Conservation (phyloP, 805 yeast genomes). For the Saturnispora halmiae region DNA sequence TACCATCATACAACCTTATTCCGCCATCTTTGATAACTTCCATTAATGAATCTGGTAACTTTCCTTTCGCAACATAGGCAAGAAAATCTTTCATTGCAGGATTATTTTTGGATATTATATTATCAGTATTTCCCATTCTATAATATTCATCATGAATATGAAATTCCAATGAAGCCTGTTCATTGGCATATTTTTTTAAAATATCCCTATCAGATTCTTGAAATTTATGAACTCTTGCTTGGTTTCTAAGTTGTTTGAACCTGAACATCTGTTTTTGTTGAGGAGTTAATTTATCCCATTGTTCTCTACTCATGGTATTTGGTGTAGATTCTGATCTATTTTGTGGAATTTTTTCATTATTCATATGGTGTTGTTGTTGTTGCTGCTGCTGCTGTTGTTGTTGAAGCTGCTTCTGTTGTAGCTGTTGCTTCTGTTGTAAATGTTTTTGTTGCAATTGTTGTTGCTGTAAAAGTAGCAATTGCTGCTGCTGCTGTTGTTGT, state of each 20-base stretch:
- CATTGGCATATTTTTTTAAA: conserved; percentile 63
- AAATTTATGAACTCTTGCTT: conserved; percentile 44
- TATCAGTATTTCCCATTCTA: conserved; percentile 84
- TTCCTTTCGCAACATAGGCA: conserved; percentile 68
- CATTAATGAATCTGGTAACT: conserved; percentile 80
- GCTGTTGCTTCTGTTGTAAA: conserved; percentile 1
- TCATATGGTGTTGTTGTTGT: not conserved
- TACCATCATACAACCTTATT: conserved; percentile 79
- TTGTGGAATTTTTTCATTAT: not conserved
- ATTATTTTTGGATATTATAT: conserved; percentile 71
- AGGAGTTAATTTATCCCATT: conserved; percentile 28
- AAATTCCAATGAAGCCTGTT: conserved; percentile 75
- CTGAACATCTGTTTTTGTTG: conserved; percentile 36
- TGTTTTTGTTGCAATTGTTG: conserved; percentile 13
- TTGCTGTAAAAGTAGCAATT: conserved; percentile 8
- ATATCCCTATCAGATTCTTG: conserved; percentile 67
- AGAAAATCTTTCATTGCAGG: conserved; percentile 73
- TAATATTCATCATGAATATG: conserved; percentile 90
- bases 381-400: conserved; percentile 12
- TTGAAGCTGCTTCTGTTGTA: conserved; percentile 11
- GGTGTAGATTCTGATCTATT: conserved; percentile 7
- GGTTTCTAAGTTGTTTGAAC: conserved; percentile 34
- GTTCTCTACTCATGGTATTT: conserved; percentile 18
- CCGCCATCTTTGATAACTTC: conserved; percentile 86
- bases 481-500: no score